Evolutionary conservation across 164 flowering plant species (phyloP).

Genomic region (Stephania cephalantha): DNA sequence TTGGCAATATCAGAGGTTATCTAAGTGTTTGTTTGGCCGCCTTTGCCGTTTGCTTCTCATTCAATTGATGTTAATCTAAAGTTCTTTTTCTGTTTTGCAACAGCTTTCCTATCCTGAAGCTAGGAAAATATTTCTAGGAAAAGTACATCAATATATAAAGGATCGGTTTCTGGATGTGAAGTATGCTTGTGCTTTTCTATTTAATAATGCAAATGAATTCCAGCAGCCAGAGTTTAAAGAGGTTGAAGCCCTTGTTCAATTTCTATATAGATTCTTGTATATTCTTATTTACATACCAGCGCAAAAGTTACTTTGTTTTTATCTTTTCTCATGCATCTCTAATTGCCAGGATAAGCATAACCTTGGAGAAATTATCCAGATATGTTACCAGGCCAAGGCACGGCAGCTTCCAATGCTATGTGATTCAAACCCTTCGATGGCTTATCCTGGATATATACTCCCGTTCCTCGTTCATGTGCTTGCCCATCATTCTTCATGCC

Average conservation of each 20-base stretch:
- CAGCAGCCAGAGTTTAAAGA: slow-evolving; percentile 49
- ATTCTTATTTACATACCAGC: neutral
- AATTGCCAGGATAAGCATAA: slow-evolving; percentile 66
- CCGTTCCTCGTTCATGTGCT: slow-evolving; percentile 77
- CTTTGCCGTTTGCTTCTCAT: neutral
- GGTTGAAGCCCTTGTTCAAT: slow-evolving; percentile 32
- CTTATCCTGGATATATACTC: slow-evolving; percentile 71
- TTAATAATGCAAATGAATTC: slow-evolving; percentile 29
- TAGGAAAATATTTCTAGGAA: slow-evolving; percentile 58
- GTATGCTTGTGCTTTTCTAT: slow-evolving; percentile 76
- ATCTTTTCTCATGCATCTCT: slow-evolving; percentile 9
- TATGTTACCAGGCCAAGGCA: slow-evolving; percentile 61
- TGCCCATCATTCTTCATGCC: slow-evolving; percentile 80
- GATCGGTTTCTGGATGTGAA: slow-evolving; percentile 79
- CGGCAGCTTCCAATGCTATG: slow-evolving; percentile 49
- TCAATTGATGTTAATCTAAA: neutral
- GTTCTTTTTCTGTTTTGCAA: slow-evolving; percentile 7
- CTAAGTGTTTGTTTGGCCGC: neutral
- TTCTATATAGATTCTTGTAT: neutral
- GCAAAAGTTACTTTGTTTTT: neutral
- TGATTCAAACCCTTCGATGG: slow-evolving; percentile 44
- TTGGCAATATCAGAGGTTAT: slow-evolving; percentile 69
- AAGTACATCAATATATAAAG: slow-evolving; percentile 83
- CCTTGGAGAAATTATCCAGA: slow-evolving; percentile 70
- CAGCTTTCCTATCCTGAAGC: slow-evolving; percentile 66